These are phyloP conservation scores for Clathrospora elynae DNA, from an alignment of 2,329 filamentous ascomycete species.

Conservation along the genomic window DNA sequence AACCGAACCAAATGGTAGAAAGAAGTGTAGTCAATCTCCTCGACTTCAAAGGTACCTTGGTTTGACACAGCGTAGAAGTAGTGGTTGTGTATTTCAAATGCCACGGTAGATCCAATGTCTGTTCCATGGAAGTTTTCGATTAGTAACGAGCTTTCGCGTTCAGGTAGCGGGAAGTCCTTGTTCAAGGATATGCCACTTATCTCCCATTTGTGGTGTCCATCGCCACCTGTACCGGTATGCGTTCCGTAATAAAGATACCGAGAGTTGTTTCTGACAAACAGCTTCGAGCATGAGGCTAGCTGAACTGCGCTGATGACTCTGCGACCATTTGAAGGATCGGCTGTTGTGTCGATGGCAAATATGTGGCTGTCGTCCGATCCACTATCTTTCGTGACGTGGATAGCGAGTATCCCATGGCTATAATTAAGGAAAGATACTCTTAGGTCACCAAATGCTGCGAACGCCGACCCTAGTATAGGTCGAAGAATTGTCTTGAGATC, in stretches of 20 bases:
- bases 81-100: conserved; percentile 70
- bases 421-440: conserved; percentile 41
- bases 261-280: conserved; percentile 70
- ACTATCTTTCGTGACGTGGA: conserved; percentile 25
- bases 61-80: conserved; percentile 74
- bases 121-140: conserved; percentile 65
- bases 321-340: conserved; percentile 27
- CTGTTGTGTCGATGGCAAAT: conserved; percentile 34
- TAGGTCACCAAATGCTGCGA: conserved; percentile 47
- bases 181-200: conserved; percentile 54
- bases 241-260: conserved; percentile 70
- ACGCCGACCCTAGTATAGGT: conserved; percentile 8
- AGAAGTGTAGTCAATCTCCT: conserved; percentile 69
- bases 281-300: conserved; percentile 51
- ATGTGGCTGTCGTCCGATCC: conserved; percentile 26
- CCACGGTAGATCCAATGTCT: conserved; percentile 70
- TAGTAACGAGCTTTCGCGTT: conserved; percentile 52
- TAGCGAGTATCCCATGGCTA: conserved; percentile 39
- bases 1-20: conserved; percentile 72
- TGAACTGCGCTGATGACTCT: conserved; percentile 44
- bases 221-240: conserved; percentile 59
- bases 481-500: conserved; percentile 27
- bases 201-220: conserved; percentile 67
- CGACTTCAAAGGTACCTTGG: conserved; percentile 64
- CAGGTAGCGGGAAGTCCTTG: conserved; percentile 52